A percentile compares a stretch with the other conserved stretches of the same genome.
Conservation (phyloP, 1,139 yeast species). For the Blastobotrys serpentis region DNA sequence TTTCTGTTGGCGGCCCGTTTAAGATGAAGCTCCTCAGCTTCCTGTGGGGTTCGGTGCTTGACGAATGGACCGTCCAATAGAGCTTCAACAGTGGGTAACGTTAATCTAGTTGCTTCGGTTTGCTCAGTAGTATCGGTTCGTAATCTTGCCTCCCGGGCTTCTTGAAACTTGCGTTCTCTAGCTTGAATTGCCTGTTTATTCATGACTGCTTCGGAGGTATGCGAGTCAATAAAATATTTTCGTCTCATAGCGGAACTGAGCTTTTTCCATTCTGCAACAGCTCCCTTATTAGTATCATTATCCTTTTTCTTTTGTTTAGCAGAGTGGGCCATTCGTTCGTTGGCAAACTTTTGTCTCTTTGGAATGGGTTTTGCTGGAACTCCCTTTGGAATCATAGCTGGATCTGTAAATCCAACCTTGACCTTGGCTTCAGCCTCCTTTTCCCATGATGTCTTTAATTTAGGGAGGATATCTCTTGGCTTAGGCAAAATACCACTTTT, state of each 20-base stretch:
- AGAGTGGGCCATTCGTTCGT: slow-evolving; percentile 53
- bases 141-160: slow-evolving; percentile 38
- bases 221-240: slow-evolving; percentile 64
- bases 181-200: slow-evolving; percentile 39
- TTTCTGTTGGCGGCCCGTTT: slow-evolving; percentile 56
- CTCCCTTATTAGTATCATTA: slow-evolving; percentile 41
- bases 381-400: slow-evolving; percentile 68
- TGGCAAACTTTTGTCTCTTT: slow-evolving; percentile 53
- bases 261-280: slow-evolving; percentile 53
- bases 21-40: slow-evolving; percentile 49
- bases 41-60: slow-evolving; percentile 69
- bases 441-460: slow-evolving; percentile 42
- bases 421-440: slow-evolving; percentile 44
- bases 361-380: slow-evolving; percentile 56
- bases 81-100: slow-evolving; percentile 77
- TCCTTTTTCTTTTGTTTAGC: slow-evolving; percentile 43
- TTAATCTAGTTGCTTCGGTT: slow-evolving; percentile 58
- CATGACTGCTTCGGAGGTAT: slow-evolving; percentile 58
- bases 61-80: slow-evolving; percentile 63
- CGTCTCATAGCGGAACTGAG: slow-evolving; percentile 71
- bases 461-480: slow-evolving; percentile 66
- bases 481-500: slow-evolving; percentile 83
- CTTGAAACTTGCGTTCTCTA: slow-evolving; percentile 33
- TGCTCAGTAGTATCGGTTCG: slow-evolving; percentile 37
- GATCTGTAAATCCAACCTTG: slow-evolving; percentile 71